Percentiles rank a stretch among this genome's conserved stretches.
Evolutionary conservation across 192 early-diverging fungal genomes (phyloP).

Genomic region (Backusella liffmaniae): DNA sequence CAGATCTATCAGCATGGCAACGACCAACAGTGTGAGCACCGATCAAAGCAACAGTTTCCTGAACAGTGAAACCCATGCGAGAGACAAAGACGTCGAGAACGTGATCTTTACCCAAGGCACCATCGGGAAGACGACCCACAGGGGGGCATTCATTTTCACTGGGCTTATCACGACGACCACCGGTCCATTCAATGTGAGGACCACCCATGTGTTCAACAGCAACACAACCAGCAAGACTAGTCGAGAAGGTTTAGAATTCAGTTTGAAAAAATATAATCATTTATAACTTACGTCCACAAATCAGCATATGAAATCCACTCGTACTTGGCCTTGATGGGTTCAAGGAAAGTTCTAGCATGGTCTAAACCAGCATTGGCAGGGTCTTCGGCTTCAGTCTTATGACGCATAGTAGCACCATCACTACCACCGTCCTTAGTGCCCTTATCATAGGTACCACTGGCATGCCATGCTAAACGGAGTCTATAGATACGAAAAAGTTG

Average conservation of each 20-base stretch:
- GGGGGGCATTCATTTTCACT: conserved; percentile 54
- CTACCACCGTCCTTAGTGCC: conserved; percentile 58
- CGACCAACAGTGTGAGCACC: conserved; percentile 69
- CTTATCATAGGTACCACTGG: conserved; percentile 66
- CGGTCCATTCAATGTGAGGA: conserved; percentile 63
- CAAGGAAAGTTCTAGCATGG: conserved; percentile 44
- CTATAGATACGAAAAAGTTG: conserved; percentile 18
- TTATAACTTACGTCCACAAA: conserved; percentile 59
- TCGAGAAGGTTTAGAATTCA: neutral
- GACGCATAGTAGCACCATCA: conserved; percentile 71
- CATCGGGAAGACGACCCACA: conserved; percentile 69
- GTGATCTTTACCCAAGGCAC: conserved; percentile 53
- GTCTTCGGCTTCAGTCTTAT: conserved; percentile 54
- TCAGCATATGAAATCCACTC: conserved; percentile 69
- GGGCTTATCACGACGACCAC: conserved; percentile 49
- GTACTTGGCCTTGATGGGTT: conserved; percentile 64
- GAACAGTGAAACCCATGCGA: conserved; percentile 70
- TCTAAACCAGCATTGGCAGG: conserved; percentile 67
- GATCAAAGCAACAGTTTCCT: conserved; percentile 66
- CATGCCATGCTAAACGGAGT: conserved; percentile 58
- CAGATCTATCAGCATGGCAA: conserved; percentile 60
- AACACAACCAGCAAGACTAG: conserved; percentile 58
- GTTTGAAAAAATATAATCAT: neutral
- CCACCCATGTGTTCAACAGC: conserved; percentile 73
- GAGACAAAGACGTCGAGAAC: conserved; percentile 57